Evolutionary conservation across 2,329 filamentous ascomycete genomes (phyloP).

Genomic region (Clonostachys sp.): DNA sequence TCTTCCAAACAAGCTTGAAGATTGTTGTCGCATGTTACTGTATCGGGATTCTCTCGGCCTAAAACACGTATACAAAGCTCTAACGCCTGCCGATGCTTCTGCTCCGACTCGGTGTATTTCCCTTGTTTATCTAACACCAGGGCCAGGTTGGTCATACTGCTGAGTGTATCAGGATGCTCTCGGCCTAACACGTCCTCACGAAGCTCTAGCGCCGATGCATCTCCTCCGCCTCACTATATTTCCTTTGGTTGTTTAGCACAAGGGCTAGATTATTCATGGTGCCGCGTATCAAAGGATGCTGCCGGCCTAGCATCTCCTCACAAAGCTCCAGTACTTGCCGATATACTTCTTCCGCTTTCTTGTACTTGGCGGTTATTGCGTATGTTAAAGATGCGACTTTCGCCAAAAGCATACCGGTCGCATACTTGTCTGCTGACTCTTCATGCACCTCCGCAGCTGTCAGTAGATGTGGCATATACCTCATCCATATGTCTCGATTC

Average conservation of each 20-base stretch:
- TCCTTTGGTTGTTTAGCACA: neutral
- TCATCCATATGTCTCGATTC: conserved; percentile 11
- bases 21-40: too few relatives aligned
- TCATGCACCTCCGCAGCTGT: conserved; percentile 1
- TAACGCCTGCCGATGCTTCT: neutral
- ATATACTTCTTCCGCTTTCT: conserved; percentile 10
- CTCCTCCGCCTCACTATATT: conserved; percentile 9
- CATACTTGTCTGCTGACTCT: neutral
- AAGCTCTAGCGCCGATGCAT: conserved; percentile 6
- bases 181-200: conserved; percentile 5
- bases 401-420: too few relatives aligned
- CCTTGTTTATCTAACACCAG: neutral
- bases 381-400: too few relatives aligned
- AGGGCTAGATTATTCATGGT: conserved; percentile 1
- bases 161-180: conserved; percentile 6
- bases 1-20: too few relatives aligned
- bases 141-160: conserved; percentile 5
- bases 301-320: conserved; percentile 1
- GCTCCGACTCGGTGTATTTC: neutral
- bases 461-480: conserved; percentile 13
- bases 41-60: too few relatives aligned
- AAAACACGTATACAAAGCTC: too few relatives aligned
- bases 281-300: neutral
- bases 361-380: neutral
- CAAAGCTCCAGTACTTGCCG: conserved; percentile 5